Base-by-base conservation (phyloP, 1,284 basidiomycete genomes). In the Serendipita sp. region DNA sequence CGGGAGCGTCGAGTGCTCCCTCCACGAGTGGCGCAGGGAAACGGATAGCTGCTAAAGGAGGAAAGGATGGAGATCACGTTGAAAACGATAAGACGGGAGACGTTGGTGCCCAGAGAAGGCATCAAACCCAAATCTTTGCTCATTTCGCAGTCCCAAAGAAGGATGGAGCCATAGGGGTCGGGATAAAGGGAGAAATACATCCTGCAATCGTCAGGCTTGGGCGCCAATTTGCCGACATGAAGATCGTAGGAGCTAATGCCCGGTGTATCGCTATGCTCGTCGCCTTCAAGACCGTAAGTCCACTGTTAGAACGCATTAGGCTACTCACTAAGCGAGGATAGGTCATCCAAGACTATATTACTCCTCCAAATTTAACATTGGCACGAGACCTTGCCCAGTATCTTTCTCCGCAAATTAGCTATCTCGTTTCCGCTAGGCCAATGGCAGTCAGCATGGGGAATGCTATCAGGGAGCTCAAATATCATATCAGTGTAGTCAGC, bases 391-490 rank as follows among this genome's bases (percentile, higher is more conserved):
- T 93, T 45, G 89, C 89, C 81, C 88, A 88, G 10, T 83, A 92
- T 73, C 78, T 93, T 42, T 91, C 90, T 3, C 89, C 91, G 15
- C 93, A 96, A 79, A 95, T 96, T 67, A 87, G 84, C 30, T 87
- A 93, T 74, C 81, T 95, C 15, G 90, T 93, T 15, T 82, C 87
- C 62, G 88, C 90, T 32, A 78, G 93, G 61, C 89, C 91, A 0
- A 88, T 94, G 85, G 89, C 90, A n/a, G 85, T 92, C n/a, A 91
- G 91, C 30, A 92, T 93, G 84, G 93, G 91, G 0, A 94, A 94
- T 70, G 93, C 93, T 0, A 92, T 93, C 67, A 82, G 94, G 64
- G 91, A 95, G 73, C 79, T 99, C 70, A 99, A 99, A 77, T 80
- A 96, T 65, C 93, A 98, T 71, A 97, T 99, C 72, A 94, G 91